Evolutionary conservation across 2,329 filamentous ascomycete species (phyloP).

Genomic region (Ustulina deusta): DNA sequence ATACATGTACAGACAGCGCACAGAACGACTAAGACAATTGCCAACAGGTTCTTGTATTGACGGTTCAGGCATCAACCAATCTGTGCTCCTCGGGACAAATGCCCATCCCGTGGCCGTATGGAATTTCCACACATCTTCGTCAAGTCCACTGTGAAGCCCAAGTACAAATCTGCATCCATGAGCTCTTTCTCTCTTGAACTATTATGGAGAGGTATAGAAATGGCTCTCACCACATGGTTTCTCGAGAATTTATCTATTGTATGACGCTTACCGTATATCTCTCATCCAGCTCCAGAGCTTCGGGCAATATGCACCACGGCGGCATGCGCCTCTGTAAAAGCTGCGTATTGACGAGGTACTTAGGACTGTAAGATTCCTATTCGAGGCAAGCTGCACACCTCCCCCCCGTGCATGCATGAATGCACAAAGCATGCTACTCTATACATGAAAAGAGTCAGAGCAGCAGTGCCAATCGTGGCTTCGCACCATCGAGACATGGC

Average conservation of each 20-base stretch:
- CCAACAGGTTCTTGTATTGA: conserved; percentile 11
- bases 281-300: conserved; percentile 14
- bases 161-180: conserved; percentile 5
- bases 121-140: conserved; percentile 19
- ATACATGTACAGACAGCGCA: too few relatives aligned
- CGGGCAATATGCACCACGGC: conserved; percentile 20
- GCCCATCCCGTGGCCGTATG: conserved; percentile 15
- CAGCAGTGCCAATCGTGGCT: conserved; percentile 35
- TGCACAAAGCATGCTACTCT: conserved; percentile 32
- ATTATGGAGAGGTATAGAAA: conserved; percentile 6
- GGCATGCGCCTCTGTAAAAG: conserved; percentile 21
- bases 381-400: conserved; percentile 33
- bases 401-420: conserved; percentile 26
- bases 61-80: conserved; percentile 36
- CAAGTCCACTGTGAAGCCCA: conserved; percentile 3
- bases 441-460: conserved; percentile 29
- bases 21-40: conserved; percentile 15
- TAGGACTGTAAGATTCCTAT: conserved; percentile 36
- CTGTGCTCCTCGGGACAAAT: conserved; percentile 9
- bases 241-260: not conserved
- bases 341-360: conserved; percentile 22
- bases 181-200: not conserved
- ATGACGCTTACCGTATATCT: conserved; percentile 16
- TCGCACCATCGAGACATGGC: conserved; percentile 34
- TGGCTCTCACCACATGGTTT: conserved; percentile 1